Conservation (phyloP, 31 red algal species). For the Asparagopsis taxiformis region DNA sequence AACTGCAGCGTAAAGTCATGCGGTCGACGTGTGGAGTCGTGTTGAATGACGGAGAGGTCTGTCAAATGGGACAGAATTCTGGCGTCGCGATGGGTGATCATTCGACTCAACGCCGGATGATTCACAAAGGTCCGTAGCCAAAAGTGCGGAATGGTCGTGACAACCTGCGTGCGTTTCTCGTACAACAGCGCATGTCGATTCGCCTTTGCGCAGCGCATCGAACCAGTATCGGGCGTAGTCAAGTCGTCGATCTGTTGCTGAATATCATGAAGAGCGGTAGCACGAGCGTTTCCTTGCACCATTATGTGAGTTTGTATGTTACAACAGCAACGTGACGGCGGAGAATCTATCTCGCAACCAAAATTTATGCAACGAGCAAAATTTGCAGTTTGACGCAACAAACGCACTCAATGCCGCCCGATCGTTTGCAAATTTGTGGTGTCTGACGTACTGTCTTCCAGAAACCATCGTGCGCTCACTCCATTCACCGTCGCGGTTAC, state of each 20-base stretch:
- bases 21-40: not conserved
- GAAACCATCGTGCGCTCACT: no score
- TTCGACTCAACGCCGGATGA: conserved; percentile 5
- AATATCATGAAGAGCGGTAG: not conserved
- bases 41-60: not conserved
- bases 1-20: conserved; percentile 13
- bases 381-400: no score
- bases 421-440: no score
- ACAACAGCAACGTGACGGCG: no score
- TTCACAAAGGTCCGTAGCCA: conserved; percentile 7
- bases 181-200: not conserved
- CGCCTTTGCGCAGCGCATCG: not conserved
- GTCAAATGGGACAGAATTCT: conserved; percentile 2
- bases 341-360: no score
- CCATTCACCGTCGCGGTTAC: no score
- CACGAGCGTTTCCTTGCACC: no score
- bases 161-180: not conserved
- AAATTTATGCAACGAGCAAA: no score
- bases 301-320: no score
- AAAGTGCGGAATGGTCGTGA: not conserved
- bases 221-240: no score
- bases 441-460: no score
- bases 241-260: not conserved
- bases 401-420: no score
- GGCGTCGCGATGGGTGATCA: conserved; percentile 25